Percentiles rank a stretch among this genome's conserved stretches.
These are phyloP conservation scores for Lolium perenne DNA, from an alignment of 176 grass and related monocot species.

Conservation along the genomic window DNA sequence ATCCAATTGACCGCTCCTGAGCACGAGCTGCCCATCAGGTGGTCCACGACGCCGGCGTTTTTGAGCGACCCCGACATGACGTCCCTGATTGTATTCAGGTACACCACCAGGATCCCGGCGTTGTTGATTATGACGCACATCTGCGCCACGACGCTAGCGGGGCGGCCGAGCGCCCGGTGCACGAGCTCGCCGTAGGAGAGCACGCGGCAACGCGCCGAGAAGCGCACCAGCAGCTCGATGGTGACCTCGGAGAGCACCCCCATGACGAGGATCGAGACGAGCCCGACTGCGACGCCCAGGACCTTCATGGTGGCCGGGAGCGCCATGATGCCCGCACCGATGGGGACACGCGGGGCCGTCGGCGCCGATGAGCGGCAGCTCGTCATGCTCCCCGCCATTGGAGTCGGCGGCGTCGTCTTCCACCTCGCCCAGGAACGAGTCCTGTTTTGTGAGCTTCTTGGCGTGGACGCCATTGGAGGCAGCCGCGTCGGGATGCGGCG, in stretches of 20 bases:
- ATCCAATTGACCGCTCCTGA: no score
- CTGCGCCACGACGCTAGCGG: constrained; percentile 74
- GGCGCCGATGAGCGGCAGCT: constrained; percentile 53
- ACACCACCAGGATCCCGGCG: constrained; percentile 80
- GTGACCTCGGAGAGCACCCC: constrained; percentile 88
- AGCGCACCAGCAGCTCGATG: constrained; percentile 89
- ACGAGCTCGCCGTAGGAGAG: constrained; percentile 89
- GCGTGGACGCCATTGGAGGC: no score
- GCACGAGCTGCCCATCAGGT: constrained; percentile 55
- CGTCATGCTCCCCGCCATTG: constrained; percentile 51
- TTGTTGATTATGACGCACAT: constrained; percentile 94
- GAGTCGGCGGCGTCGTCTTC: constrained; percentile 32
- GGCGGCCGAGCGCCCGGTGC: constrained; percentile 67
- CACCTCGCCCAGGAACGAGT: constrained; percentile 48
- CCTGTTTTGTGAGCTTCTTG: constrained; percentile 42
- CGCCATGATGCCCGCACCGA: constrained; percentile 97
- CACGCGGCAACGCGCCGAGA: constrained; percentile 68
- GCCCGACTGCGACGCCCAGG: constrained; percentile 74
- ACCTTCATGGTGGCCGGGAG: constrained; percentile 99
- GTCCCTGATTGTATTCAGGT: constrained; percentile 94
- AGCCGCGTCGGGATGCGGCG: no score
- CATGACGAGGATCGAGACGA: constrained; percentile 78
- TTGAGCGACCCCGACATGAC: constrained; percentile 89
- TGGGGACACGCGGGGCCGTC: constrained; percentile 69
- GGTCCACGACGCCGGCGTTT: constrained; percentile 84